phyloP scores from a whole-genome alignment of 352 stramenopile species.

The Phytophthora melonis region DNA sequence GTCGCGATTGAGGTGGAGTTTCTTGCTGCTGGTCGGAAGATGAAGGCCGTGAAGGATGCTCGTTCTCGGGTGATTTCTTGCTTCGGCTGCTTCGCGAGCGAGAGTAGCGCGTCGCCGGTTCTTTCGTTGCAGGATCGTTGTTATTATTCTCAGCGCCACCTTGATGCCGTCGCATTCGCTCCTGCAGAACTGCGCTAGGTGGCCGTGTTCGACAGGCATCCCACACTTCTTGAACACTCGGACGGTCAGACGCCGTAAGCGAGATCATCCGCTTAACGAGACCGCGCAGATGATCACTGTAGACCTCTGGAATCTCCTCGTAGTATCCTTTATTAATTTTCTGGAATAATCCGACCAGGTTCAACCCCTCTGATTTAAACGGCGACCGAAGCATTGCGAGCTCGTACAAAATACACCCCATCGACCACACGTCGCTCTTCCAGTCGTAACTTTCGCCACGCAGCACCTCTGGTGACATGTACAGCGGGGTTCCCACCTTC shows the following conservation, averaged over 20 bases:
- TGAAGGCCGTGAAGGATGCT: slow-evolving; percentile 21
- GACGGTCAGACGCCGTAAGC: slow-evolving; percentile 62
- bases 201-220: slow-evolving; percentile 52
- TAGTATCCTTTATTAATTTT: slow-evolving; percentile 93
- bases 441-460: slow-evolving; percentile 94
- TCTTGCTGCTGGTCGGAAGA: slow-evolving; percentile 38
- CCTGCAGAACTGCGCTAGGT: slow-evolving; percentile 42
- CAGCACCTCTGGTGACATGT: slow-evolving; percentile 96
- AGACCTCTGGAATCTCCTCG: slow-evolving; percentile 63
- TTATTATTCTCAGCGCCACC: slow-evolving; percentile 37
- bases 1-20: slow-evolving; percentile 39
- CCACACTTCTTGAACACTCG: slow-evolving; percentile 77
- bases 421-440: slow-evolving; percentile 96
- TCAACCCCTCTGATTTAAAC: slow-evolving; percentile 94
- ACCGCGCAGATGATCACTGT: slow-evolving; percentile 65
- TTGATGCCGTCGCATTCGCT: slow-evolving; percentile 31
- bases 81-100: slow-evolving; percentile 20
- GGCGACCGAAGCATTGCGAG: slow-evolving; percentile 94
- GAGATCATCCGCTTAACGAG: slow-evolving; percentile 83
- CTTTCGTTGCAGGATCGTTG: slow-evolving; percentile 18
- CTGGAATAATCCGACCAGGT: slow-evolving; percentile 92
- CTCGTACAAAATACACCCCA: slow-evolving; percentile 97
- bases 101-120: slow-evolving; percentile 6
- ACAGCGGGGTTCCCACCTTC: slow-evolving; percentile 95
- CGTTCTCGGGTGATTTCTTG: slow-evolving; percentile 30